Conservation (phyloP, 352 stramenopile species). For the Nothophytophthora sp. region DNA sequence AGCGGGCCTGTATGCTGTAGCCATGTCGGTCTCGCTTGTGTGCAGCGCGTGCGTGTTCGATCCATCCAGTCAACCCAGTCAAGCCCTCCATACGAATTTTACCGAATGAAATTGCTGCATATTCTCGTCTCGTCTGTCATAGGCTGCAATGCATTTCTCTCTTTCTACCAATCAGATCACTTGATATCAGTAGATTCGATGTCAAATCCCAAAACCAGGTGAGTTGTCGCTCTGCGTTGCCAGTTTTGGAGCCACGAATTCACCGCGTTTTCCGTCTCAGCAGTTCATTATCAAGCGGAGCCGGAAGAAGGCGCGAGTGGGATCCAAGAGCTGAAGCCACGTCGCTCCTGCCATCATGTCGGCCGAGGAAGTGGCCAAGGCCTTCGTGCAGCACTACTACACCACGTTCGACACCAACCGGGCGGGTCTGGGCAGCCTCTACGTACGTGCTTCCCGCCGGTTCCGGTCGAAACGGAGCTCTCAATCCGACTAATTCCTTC, state of each 20-base stretch:
- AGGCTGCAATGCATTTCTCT: not conserved
- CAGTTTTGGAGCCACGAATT: constrained; percentile 14
- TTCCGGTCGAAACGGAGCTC: not conserved
- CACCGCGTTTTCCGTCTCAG: not conserved
- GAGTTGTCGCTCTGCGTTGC: no score
- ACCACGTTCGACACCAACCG: constrained; percentile 85
- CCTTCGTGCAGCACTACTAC: constrained; percentile 91
- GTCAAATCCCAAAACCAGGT: constrained; percentile 12
- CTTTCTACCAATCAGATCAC: constrained; percentile 27
- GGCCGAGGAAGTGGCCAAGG: constrained; percentile 81
- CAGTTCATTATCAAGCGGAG: constrained; percentile 2
- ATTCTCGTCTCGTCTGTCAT: constrained; percentile 2
- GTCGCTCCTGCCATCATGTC: constrained; percentile 53
- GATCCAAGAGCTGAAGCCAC: constrained; percentile 3
- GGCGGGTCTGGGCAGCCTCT: constrained; percentile 68
- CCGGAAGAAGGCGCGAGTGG: constrained; percentile 10
- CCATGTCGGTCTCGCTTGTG: constrained; percentile 2
- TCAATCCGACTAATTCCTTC: not conserved
- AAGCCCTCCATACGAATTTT: constrained; percentile 13
- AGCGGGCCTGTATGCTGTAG: constrained; percentile 27
- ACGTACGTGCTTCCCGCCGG: constrained; percentile 50
- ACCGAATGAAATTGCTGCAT: constrained; percentile 11
- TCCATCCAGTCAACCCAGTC: not conserved
- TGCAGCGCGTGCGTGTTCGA: not conserved
- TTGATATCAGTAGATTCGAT: not conserved